Evolutionary conservation across 2,329 filamentous ascomycete species (phyloP).

Genomic region (Calycina marina): DNA sequence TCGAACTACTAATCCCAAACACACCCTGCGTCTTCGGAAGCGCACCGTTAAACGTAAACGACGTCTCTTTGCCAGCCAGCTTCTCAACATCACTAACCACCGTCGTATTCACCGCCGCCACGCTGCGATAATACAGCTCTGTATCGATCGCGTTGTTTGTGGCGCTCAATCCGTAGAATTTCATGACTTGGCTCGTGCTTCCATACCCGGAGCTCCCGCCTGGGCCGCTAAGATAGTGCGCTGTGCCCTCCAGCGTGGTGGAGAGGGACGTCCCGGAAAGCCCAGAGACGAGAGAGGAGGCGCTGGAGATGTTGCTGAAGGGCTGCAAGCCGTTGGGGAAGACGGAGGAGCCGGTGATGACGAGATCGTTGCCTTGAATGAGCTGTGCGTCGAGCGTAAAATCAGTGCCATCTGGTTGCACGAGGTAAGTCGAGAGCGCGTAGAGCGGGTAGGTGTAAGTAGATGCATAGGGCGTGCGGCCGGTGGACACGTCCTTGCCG

Average conservation of each 20-base stretch:
- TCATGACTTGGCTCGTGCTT: conserved; percentile 39
- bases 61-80: conserved; percentile 16
- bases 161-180: conserved; percentile 31
- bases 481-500: conserved; percentile 29
- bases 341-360: conserved; percentile 29
- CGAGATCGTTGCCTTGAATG: conserved; percentile 32
- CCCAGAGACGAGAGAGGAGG: conserved; percentile 17
- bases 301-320: no score
- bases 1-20: conserved; percentile 17
- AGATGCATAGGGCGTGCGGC: conserved; percentile 19
- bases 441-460: conserved; percentile 46
- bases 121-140: conserved; percentile 37
- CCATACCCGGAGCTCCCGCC: conserved; percentile 36
- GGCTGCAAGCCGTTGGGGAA: conserved; percentile 48
- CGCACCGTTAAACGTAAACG: not conserved
- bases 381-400: conserved; percentile 34
- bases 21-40: conserved; percentile 6
- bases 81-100: conserved; percentile 33
- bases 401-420: conserved; percentile 28
- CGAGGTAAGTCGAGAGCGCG: conserved; percentile 35
- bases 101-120: conserved; percentile 38
- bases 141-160: conserved; percentile 4
- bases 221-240: conserved; percentile 34
- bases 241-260: conserved; percentile 43
- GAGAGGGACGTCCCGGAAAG: conserved; percentile 27